These are phyloP conservation scores for Astrothelium macrocarpum DNA, from an alignment of 495 filamentous ascomycete species.

Conservation along the genomic window DNA sequence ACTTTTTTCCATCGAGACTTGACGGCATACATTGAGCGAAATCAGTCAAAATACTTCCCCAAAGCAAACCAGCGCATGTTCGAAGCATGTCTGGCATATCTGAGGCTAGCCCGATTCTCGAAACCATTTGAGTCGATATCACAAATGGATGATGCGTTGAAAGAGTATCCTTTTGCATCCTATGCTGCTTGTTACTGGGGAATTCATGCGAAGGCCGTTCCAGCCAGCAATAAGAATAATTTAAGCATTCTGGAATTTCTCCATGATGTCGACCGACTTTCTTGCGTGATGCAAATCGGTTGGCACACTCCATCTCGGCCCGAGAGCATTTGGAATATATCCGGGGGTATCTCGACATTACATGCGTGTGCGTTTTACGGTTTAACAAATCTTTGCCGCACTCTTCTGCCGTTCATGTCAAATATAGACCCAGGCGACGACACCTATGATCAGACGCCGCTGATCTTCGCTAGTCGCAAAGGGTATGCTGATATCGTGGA, in stretches of 20 bases:
- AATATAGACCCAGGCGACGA: slow-evolving; percentile 1
- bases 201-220: not conserved
- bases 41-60: not conserved
- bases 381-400: not conserved
- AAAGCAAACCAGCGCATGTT: not conserved
- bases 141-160: not conserved
- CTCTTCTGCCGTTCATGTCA: not conserved
- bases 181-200: not conserved
- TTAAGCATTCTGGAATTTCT: not conserved
- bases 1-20: not conserved
- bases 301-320: not conserved
- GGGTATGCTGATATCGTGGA: slow-evolving; percentile 2
- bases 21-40: not conserved
- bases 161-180: not conserved
- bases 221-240: not conserved
- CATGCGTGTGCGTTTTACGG: slow-evolving; percentile 7
- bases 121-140: not conserved
- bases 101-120: not conserved
- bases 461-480: slow-evolving; percentile 3
- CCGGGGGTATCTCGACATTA: not conserved
- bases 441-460: not conserved
- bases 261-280: not conserved
- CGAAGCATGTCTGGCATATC: not conserved
- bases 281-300: not conserved
- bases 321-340: not conserved